Conservation (phyloP, 805 yeast species). For the Metschnikowia similis region DNA sequence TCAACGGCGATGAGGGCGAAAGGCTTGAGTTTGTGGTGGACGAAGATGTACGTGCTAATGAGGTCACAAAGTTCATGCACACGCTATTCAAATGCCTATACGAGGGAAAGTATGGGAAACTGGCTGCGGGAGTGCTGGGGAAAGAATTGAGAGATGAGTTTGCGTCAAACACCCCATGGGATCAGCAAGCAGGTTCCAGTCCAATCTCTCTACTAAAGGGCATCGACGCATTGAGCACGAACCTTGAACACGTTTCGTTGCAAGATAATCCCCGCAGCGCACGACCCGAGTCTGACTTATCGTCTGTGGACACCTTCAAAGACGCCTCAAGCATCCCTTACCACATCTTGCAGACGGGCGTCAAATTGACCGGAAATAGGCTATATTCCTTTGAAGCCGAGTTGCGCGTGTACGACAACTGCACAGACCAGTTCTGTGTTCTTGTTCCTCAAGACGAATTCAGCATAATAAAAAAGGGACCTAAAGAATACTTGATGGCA, state of each 20-base stretch:
- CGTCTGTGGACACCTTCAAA: conserved; percentile 15
- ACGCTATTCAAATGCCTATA: conserved; percentile 65
- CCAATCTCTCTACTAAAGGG: conserved; percentile 2
- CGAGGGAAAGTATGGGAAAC: conserved; percentile 64
- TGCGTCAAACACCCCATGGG: neutral
- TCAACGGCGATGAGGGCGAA: conserved; percentile 84
- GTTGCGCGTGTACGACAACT: conserved; percentile 57
- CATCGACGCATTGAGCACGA: conserved; percentile 2
- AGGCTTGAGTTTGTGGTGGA: conserved; percentile 75
- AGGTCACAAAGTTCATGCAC: conserved; percentile 59
- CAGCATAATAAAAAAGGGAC: conserved; percentile 25
- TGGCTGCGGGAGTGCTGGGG: conserved; percentile 42
- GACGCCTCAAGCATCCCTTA: conserved; percentile 17
- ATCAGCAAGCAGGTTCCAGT: neutral
- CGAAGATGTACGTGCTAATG: conserved; percentile 48
- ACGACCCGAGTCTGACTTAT: conserved; percentile 2
- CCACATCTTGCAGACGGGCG: conserved; percentile 7
- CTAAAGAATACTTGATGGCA: conserved; percentile 52
- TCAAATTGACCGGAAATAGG: conserved; percentile 15
- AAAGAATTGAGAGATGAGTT: conserved; percentile 16
- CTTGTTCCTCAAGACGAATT: conserved; percentile 34
- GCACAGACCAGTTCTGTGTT: conserved; percentile 42
- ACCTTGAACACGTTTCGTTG: neutral
- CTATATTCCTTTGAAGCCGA: conserved; percentile 27
- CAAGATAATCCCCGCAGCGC: neutral